Evolutionary conservation across 169 alveolate species (phyloP).

Genomic region (Eimeria zaria): DNA sequence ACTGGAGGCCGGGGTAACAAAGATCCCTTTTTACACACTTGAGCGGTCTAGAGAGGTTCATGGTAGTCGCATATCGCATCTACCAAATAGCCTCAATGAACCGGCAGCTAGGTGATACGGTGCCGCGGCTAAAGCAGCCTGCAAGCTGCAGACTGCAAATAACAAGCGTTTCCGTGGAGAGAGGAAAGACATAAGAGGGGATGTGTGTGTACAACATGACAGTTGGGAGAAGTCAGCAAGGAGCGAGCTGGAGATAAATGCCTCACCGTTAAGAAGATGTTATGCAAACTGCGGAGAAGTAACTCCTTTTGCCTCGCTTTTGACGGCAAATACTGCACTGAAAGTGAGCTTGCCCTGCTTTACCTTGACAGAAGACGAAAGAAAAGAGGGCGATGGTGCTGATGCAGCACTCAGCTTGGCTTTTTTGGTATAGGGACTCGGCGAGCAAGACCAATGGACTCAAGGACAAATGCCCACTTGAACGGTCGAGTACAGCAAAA

Average conservation of each 20-base stretch:
- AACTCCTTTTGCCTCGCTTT: neutral
- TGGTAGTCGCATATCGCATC: neutral
- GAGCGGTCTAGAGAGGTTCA: too few relatives aligned
- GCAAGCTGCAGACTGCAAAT: neutral
- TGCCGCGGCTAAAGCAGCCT: neutral
- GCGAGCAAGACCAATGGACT: neutral
- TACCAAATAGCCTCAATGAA: neutral
- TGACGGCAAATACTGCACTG: neutral
- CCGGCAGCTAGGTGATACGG: neutral
- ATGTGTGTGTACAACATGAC: neutral
- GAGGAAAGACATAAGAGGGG: neutral
- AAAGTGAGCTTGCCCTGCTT: neutral
- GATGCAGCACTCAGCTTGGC: neutral
- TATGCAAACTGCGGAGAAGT: neutral
- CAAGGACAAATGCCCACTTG: neutral
- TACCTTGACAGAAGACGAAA: neutral
- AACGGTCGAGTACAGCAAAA: neutral
- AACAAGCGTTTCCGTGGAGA: neutral
- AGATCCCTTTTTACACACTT: too few relatives aligned
- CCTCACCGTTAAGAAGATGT: neutral
- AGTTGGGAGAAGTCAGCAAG: neutral
- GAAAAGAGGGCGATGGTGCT: neutral
- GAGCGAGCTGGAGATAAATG: neutral
- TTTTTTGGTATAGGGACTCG: neutral
- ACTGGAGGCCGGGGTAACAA: too few relatives aligned